Evolutionary conservation across 768 basidiomycete genomes (phyloP).

Genomic region (Fibroporia radiculosa): DNA sequence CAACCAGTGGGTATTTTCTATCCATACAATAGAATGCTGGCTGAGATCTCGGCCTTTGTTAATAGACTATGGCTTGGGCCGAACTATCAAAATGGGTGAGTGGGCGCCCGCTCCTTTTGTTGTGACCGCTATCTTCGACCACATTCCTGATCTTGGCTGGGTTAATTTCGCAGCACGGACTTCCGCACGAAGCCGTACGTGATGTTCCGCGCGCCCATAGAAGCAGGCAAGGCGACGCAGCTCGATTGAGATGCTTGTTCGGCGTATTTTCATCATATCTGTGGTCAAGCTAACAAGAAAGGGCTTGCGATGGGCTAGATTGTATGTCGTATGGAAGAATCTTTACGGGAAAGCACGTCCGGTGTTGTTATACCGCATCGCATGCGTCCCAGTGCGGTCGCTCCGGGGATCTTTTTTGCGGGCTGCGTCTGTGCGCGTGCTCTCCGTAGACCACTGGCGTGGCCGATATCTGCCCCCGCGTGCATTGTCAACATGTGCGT

Average conservation of each 20-base stretch:
- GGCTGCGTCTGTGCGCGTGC: too few species aligned
- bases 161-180: slow-evolving; percentile 11
- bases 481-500: too few species aligned
- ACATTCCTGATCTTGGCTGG: neutral
- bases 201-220: slow-evolving; percentile 13
- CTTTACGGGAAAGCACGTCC: too few species aligned
- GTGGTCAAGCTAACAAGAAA: too few species aligned
- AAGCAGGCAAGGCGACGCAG: slow-evolving; percentile 8
- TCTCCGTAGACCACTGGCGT: too few species aligned
- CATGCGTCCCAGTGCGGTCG: too few species aligned
- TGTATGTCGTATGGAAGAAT: too few species aligned
- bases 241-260: neutral
- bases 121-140: neutral
- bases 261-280: neutral
- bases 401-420: too few species aligned
- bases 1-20: slow-evolving; percentile 8
- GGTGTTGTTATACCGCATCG: too few species aligned
- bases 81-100: slow-evolving; percentile 14
- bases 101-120: neutral
- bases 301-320: too few species aligned
- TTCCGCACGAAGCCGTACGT: slow-evolving; percentile 13
- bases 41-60: neutral
- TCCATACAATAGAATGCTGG: neutral
- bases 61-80: slow-evolving; percentile 13
- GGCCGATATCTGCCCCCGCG: too few species aligned